Evolutionary conservation across 1,284 basidiomycete genomes (phyloP).

Genomic region (Ustilago tritici): DNA sequence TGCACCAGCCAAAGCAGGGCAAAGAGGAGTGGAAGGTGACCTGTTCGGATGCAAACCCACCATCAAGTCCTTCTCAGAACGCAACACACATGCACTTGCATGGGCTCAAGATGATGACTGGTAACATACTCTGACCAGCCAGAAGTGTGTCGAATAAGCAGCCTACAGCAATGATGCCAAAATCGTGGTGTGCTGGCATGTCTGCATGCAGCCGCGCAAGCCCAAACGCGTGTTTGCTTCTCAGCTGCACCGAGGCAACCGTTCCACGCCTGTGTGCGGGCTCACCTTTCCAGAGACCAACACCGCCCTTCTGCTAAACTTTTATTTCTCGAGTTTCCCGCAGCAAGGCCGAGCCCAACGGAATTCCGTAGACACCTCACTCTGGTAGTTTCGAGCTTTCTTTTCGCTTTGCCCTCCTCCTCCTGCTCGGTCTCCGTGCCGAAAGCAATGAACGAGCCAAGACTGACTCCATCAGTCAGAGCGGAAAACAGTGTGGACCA

Average conservation of each 20-base stretch:
- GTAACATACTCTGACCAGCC: too few species aligned
- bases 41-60: constrained; percentile 34
- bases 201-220: constrained; percentile 1
- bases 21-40: background rate
- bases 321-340: constrained; percentile 6
- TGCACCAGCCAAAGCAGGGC: background rate
- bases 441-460: background rate
- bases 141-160: background rate
- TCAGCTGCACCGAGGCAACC: background rate
- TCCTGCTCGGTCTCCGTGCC: background rate
- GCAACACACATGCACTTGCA: constrained; percentile 22
- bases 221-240: constrained; percentile 4
- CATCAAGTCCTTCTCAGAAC: constrained; percentile 37
- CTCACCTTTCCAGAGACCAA: constrained; percentile 13
- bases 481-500: too few species aligned
- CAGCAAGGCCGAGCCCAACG: constrained; percentile 35
- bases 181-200: constrained; percentile 15
- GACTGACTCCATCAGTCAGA: background rate
- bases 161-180: background rate
- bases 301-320: background rate
- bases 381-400: background rate
- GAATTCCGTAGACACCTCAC: constrained; percentile 19
- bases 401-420: background rate
- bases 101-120: background rate
- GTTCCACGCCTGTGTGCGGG: background rate